Conservation (phyloP, 148 eudicot genomes). For the Camellia granthamiana region DNA sequence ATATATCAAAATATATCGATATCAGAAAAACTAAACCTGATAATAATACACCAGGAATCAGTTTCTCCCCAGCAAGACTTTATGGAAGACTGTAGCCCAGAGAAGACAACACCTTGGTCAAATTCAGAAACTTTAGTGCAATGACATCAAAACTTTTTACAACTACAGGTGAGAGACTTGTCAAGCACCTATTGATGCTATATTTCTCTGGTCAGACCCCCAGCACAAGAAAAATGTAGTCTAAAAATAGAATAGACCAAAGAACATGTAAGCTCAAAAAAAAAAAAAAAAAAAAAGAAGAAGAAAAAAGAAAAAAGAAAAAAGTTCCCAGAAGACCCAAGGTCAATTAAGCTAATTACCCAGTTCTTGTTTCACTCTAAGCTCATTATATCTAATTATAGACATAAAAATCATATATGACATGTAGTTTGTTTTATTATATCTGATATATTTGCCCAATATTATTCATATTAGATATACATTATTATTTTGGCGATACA, state of each 20-base stretch:
- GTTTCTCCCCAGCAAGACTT: background rate
- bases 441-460: background rate
- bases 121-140: background rate
- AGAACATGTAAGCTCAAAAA: too few relatives aligned
- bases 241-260: conserved; percentile 1
- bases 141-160: conserved; percentile 9
- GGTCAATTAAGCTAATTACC: background rate
- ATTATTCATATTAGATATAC: background rate
- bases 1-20: too few relatives aligned
- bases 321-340: background rate
- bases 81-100: conserved; percentile 13
- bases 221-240: background rate
- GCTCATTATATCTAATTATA: too few relatives aligned
- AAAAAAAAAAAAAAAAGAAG: too few relatives aligned
- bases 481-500: too few relatives aligned
- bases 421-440: background rate
- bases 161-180: background rate
- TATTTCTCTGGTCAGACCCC: conserved; percentile 2
- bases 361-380: too few relatives aligned
- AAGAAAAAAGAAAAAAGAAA: background rate
- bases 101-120: conserved; percentile 14
- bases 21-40: too few relatives aligned
- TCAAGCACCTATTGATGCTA: background rate
- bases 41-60: too few relatives aligned
- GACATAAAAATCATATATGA: too few relatives aligned